These are phyloP conservation scores for Aspergillus sergii DNA, from an alignment of 2,329 filamentous ascomycete genomes.

Conservation along the genomic window DNA sequence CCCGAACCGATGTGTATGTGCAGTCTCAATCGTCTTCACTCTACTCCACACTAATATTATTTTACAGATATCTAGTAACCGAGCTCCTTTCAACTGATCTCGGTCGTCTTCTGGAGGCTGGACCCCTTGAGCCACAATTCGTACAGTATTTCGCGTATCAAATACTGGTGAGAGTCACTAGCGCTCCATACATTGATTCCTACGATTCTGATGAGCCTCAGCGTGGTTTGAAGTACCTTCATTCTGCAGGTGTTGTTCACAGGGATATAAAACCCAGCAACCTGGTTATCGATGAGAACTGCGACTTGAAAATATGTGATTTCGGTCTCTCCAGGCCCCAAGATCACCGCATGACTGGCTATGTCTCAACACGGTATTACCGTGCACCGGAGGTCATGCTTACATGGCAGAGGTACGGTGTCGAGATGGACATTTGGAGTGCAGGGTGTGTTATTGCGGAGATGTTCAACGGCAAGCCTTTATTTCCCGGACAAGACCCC, in stretches of 20 bases:
- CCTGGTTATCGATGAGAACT: conserved; percentile 6
- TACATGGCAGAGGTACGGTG: conserved; percentile 96
- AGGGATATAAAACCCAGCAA: conserved; percentile 7
- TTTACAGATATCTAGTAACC: conserved; percentile 88
- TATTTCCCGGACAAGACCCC: conserved; percentile 98
- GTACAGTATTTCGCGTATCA: conserved; percentile 1
- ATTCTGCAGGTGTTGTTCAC: conserved; percentile 9
- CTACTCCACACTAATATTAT: conserved; percentile 5
- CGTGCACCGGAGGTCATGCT: conserved; percentile 12
- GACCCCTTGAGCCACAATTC: conserved; percentile 39
- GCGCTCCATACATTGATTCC: not conserved
- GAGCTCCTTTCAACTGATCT: conserved; percentile 95
- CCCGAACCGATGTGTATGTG: not conserved
- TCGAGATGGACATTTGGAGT: conserved; percentile 98
- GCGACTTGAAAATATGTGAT: conserved; percentile 7
- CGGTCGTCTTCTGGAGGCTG: conserved; percentile 88
- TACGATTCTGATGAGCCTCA: conserved; percentile 72
- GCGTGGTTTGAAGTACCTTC: conserved; percentile 46
- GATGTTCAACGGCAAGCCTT: conserved; percentile 95
- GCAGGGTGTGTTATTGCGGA: conserved; percentile 99
- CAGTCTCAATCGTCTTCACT: no score
- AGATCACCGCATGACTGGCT: conserved; percentile 76
- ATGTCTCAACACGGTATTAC: conserved; percentile 2
- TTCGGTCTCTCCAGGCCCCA: conserved; percentile 4
- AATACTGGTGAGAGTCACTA: not conserved